These are phyloP conservation scores for Trypanosoma theileri DNA, from an alignment of 208 protist species.

Conservation along the genomic window DNA sequence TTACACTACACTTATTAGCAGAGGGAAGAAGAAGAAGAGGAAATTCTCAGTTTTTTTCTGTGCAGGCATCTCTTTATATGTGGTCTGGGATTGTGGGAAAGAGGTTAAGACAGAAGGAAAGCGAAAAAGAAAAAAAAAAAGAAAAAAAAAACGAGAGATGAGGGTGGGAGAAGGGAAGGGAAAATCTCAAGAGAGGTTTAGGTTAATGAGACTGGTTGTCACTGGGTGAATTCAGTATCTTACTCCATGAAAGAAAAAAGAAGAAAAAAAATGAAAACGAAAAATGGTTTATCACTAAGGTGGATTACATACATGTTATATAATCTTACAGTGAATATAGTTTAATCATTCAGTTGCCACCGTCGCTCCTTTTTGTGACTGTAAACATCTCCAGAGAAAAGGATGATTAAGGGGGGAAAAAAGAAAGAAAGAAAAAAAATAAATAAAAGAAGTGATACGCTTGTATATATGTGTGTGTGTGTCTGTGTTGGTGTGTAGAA, in stretches of 20 bases:
- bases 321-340: too few species aligned
- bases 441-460: not conserved
- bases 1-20: not conserved
- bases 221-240: too few species aligned
- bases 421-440: not conserved
- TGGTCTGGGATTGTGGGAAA: not conserved
- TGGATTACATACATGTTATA: too few species aligned
- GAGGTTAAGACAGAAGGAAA: not conserved
- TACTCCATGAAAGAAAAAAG: too few species aligned
- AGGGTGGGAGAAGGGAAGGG: not conserved
- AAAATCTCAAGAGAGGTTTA: not conserved
- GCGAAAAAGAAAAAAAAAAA: too few species aligned
- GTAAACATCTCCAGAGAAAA: not conserved
- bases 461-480: not conserved
- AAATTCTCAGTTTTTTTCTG: not conserved
- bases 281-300: too few species aligned
- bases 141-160: not conserved
- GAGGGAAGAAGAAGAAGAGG: slow-evolving; percentile 2
- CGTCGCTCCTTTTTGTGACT: too few species aligned
- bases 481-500: not conserved
- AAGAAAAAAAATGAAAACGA: too few species aligned
- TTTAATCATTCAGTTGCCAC: too few species aligned
- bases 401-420: not conserved
- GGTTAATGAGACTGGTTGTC: too few species aligned
- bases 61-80: slow-evolving; percentile 2